Conservation (phyloP, 2,329 filamentous ascomycete genomes). For the Fusarium lyarnte region DNA sequence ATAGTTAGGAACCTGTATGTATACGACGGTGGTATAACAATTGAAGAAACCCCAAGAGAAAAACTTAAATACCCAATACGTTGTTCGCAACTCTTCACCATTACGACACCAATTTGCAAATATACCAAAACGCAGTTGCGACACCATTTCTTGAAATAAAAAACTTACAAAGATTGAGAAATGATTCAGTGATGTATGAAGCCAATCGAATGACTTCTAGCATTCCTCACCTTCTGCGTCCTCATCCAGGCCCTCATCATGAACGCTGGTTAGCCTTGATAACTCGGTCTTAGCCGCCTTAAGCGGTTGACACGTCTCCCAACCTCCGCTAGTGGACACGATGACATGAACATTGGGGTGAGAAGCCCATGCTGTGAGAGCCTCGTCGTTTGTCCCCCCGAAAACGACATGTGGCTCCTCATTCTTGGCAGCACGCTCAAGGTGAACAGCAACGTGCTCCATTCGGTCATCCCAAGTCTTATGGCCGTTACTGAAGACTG, state of each 20-base stretch:
- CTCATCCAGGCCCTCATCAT: slow-evolving; percentile 24
- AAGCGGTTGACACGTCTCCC: slow-evolving; percentile 49
- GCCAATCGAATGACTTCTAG: not conserved
- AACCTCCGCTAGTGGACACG: slow-evolving; percentile 36
- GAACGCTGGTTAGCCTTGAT: slow-evolving; percentile 8
- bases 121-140: not conserved
- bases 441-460: slow-evolving; percentile 87
- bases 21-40: slow-evolving; percentile 18
- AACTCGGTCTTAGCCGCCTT: slow-evolving; percentile 27
- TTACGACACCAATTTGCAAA: not conserved
- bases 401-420: slow-evolving; percentile 48
- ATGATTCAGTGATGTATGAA: not conserved
- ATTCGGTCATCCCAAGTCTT: slow-evolving; percentile 82
- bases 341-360: slow-evolving; percentile 52
- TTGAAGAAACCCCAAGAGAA: not conserved
- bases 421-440: slow-evolving; percentile 61
- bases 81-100: not conserved
- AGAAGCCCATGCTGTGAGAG: slow-evolving; percentile 54
- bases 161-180: not conserved
- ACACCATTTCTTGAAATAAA: not conserved
- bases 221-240: slow-evolving; percentile 46
- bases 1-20: not conserved
- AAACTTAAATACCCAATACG: not conserved
- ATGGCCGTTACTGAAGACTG: slow-evolving; percentile 66
- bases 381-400: slow-evolving; percentile 51